Conservation (phyloP, 1,284 basidiomycete genomes). For the Amylostereum areolatum region DNA sequence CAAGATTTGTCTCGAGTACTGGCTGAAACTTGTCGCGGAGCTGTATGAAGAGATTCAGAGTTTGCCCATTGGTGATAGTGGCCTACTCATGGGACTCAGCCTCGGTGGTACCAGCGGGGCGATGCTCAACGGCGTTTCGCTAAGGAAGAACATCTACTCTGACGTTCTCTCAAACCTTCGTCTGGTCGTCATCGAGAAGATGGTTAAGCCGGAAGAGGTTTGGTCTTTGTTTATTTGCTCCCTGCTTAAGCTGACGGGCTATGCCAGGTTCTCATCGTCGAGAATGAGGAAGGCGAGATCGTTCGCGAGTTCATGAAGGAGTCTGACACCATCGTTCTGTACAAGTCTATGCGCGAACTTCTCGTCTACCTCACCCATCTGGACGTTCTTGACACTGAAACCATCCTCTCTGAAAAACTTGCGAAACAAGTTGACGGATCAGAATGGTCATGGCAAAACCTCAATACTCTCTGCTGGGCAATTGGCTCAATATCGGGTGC, state of each 20-base stretch:
- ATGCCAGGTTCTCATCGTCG: constrained; percentile 87
- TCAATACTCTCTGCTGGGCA: constrained; percentile 99
- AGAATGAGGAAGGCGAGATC: constrained; percentile 99
- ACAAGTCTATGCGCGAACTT: constrained; percentile 98
- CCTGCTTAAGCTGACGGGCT: constrained; percentile 9
- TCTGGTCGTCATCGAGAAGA: constrained; percentile 96
- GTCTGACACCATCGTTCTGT: constrained; percentile 96
- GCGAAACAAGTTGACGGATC: constrained; percentile 95
- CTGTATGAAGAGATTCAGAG: constrained; percentile 98
- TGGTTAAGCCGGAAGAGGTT: constrained; percentile 99
- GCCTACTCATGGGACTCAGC: constrained; percentile 90
- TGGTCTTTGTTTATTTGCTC: constrained; percentile 16
- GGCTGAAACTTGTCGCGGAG: constrained; percentile 96
- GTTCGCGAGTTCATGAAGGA: constrained; percentile 99
- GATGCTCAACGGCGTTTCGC: constrained; percentile 69
- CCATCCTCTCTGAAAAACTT: constrained; percentile 95
- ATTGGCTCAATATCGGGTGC: constrained; percentile 99
- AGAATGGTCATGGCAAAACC: constrained; percentile 99
- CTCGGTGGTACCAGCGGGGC: constrained; percentile 64
- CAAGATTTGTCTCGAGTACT: constrained; percentile 99
- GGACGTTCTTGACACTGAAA: constrained; percentile 95
- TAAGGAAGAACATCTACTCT: constrained; percentile 92
- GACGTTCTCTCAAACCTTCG: constrained; percentile 94
- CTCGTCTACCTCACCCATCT: constrained; percentile 96
- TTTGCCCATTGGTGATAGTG: constrained; percentile 89